Percentiles rank a stretch among this genome's conserved stretches.
phyloP scores from a whole-genome alignment of 2,329 filamentous ascomycete species.

The Lachnellula hyalina region DNA sequence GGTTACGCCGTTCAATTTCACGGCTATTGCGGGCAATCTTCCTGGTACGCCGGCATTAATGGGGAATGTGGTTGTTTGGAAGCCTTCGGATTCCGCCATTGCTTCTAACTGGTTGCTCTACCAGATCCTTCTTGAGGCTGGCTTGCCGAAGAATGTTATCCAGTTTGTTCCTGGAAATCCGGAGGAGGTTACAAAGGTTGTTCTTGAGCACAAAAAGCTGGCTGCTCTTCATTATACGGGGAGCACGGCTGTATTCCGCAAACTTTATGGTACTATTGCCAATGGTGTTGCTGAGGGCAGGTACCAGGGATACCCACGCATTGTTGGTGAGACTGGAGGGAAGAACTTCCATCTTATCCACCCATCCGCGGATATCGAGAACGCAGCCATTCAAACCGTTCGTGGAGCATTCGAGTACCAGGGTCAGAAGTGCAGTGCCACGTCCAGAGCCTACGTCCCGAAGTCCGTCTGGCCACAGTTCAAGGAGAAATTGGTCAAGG shows the following conservation, averaged over 20 bases:
- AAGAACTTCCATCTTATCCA: slow-evolving; percentile 92
- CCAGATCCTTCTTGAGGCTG: slow-evolving; percentile 85
- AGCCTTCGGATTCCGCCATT: slow-evolving; percentile 85
- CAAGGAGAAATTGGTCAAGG: slow-evolving; percentile 58
- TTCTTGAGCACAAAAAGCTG: slow-evolving; percentile 73
- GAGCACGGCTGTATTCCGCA: slow-evolving; percentile 85
- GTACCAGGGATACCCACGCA: slow-evolving; percentile 80
- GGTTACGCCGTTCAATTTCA: slow-evolving; percentile 95
- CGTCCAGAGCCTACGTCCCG: slow-evolving; percentile 73
- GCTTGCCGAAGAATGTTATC: slow-evolving; percentile 82
- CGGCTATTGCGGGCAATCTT: slow-evolving; percentile 86
- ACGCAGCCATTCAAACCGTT: slow-evolving; percentile 76
- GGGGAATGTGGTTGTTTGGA: slow-evolving; percentile 95
- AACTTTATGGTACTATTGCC: slow-evolving; percentile 82
- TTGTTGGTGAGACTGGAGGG: slow-evolving; percentile 85
- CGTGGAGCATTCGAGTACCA: slow-evolving; percentile 88
- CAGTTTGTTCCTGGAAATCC: slow-evolving; percentile 91
- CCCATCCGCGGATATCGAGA: slow-evolving; percentile 68
- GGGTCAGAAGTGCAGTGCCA: slow-evolving; percentile 87
- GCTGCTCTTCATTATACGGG: slow-evolving; percentile 94
- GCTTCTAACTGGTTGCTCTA: slow-evolving; percentile 90
- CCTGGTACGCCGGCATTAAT: slow-evolving; percentile 77
- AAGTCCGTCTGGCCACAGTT: slow-evolving; percentile 70
- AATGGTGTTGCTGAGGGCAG: slow-evolving; percentile 73
- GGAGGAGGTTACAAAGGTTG: slow-evolving; percentile 72